Evolutionary conservation across 495 filamentous ascomycete genomes (phyloP).

Genomic region (Lentithecium fluviatile): DNA sequence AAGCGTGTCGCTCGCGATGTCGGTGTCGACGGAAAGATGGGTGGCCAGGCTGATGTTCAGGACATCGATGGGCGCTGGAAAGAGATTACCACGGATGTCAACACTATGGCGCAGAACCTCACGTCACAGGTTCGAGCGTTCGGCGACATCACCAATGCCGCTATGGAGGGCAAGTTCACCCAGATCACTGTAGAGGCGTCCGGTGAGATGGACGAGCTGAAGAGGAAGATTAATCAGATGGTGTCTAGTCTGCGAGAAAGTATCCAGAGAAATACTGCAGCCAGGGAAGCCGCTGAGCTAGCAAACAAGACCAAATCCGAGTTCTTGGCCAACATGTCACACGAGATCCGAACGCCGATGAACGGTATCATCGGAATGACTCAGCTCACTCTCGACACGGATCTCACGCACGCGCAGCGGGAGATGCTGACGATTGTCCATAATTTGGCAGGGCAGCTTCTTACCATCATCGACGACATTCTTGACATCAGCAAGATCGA

Average conservation of each 20-base stretch:
- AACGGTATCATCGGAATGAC: slow-evolving; percentile 88
- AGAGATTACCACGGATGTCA: slow-evolving; percentile 96
- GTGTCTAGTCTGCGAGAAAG: slow-evolving; percentile 92
- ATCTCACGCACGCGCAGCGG: slow-evolving; percentile 89
- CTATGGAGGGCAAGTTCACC: slow-evolving; percentile 94
- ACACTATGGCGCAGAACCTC: slow-evolving; percentile 97
- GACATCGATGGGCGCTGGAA: slow-evolving; percentile 95
- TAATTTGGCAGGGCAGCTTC: slow-evolving; percentile 90
- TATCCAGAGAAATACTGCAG: slow-evolving; percentile 96
- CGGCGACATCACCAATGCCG: slow-evolving; percentile 95
- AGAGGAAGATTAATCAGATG: slow-evolving; percentile 99
- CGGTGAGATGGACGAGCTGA: slow-evolving; percentile 98
- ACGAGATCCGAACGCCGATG: slow-evolving; percentile 99
- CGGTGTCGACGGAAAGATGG: slow-evolving; percentile 98
- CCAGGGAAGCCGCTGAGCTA: slow-evolving; percentile 92
- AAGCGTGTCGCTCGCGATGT: slow-evolving; percentile 96
- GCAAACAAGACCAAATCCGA: slow-evolving; percentile 99
- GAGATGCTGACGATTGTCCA: slow-evolving; percentile 99
- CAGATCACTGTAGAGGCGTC: slow-evolving; percentile 97
- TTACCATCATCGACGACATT: slow-evolving; percentile 99
- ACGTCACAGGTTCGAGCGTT: slow-evolving; percentile 98
- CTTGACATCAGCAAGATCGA: slow-evolving; percentile 99
- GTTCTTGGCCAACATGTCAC: slow-evolving; percentile 98
- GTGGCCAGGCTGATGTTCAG: slow-evolving; percentile 92
- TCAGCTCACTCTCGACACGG: slow-evolving; percentile 92